Conservation (phyloP, 2,329 filamentous ascomycete genomes). For the Trichophyton mentagrophytes region DNA sequence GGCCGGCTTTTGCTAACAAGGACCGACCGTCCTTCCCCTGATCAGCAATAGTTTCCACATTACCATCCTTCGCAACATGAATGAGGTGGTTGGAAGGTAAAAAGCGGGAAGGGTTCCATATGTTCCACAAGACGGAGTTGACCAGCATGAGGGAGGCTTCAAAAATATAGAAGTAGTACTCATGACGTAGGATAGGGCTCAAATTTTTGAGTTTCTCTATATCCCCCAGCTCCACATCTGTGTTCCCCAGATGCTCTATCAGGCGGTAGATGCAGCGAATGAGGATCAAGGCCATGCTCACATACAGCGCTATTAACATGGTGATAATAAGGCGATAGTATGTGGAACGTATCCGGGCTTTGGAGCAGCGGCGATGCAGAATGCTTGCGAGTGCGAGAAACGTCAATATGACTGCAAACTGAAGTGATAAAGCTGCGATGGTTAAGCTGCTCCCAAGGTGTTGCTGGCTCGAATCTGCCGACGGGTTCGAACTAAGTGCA, state of each 20-base stretch:
- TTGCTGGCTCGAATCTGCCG: background rate
- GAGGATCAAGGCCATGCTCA: conserved; percentile 38
- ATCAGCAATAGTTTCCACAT: background rate
- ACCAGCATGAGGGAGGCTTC: conserved; percentile 41
- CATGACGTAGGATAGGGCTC: conserved; percentile 39
- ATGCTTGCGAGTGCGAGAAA: background rate
- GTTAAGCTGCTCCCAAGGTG: background rate
- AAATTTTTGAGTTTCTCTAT: conserved; percentile 18
- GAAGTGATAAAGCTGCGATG: background rate
- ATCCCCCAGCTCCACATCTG: conserved; percentile 5
- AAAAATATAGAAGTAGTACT: conserved; percentile 47
- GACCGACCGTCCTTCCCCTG: background rate
- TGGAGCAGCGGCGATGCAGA: background rate
- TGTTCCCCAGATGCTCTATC: conserved; percentile 40
- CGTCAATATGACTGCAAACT: background rate
- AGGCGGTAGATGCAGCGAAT: conserved; percentile 43
- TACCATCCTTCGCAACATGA: conserved; percentile 40
- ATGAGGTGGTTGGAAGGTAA: conserved; percentile 38
- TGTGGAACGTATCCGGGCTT: background rate
- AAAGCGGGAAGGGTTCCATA: conserved; percentile 39
- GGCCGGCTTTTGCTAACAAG: background rate
- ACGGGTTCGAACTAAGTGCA: background rate
- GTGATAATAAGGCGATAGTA: conserved; percentile 18
- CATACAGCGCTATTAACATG: conserved; percentile 39
- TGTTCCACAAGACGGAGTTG: conserved; percentile 40